Evolutionary conservation across 805 yeast genomes (phyloP), one percentile per base, ranked within the genome.

Genomic region (Novakomyces olei): DNA sequence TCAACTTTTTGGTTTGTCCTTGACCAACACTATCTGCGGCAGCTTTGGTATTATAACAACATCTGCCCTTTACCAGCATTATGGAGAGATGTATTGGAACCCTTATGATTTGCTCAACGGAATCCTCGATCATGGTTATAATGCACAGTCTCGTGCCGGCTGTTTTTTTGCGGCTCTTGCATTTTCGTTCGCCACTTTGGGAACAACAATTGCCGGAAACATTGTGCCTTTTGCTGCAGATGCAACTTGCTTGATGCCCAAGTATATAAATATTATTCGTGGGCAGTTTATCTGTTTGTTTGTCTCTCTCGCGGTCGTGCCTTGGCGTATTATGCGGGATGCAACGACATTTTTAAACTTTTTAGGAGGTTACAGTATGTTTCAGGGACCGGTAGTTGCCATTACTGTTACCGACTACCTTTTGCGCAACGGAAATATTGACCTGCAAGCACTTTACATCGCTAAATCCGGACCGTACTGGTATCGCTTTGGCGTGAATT

Each of bases 181-280:
- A 5, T 52, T 55, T 37, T 57, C 56, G 3, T 44, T 58, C 33
- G 61, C 61, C 5, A 37, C 41, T 26, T 29, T 38, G 16, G 43
- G 40, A 18, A 40, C 41, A 15, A 36, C 35, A 15, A 36, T 38
- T 22, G 40, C 39, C 15, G 30, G 65, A 55, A 10, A 54, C 58
- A 3, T 60, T 60, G 42, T 60, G 53, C 36, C 45, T 47, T 8
- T 43, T 52, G 5, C 34, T 47, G 45, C 62, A 1, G 67, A 61
- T 36, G 50, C 58, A 25, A 50, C 63, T 5, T 62, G 63, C 1
- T 43, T 62, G 43, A 45, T 60, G 33, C 69, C 69, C 4, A 52
- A 55, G 27, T 61, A 50, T 45, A 41, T 63, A 40, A 63, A 54
- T 47, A 51, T 63, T 32, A 46, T 50, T 22, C 48, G 35, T 19